phyloP scores from a whole-genome alignment of 352 stramenopile genomes.

The Phytophthora pini region DNA sequence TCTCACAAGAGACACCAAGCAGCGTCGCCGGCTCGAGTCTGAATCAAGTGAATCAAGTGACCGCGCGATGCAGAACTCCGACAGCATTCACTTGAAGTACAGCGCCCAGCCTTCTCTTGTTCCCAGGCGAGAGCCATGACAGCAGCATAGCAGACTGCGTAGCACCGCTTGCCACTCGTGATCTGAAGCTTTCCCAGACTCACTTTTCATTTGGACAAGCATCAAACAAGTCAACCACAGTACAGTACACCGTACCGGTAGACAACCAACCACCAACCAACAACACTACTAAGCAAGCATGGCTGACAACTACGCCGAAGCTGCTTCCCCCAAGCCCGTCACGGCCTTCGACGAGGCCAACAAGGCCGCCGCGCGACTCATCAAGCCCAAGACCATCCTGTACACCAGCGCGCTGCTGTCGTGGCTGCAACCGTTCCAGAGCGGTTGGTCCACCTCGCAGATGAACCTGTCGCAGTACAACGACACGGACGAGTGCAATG shows the following conservation, averaged over 20 bases:
- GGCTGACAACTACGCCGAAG: constrained; percentile 24
- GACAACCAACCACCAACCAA: constrained; percentile 14
- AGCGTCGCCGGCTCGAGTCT: neutral
- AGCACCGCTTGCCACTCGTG: neutral
- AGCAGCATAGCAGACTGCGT: neutral
- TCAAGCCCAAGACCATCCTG: constrained; percentile 31
- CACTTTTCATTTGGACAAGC: constrained; percentile 32
- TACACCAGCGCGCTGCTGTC: constrained; percentile 32
- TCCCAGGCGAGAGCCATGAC: neutral
- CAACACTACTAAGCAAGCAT: constrained; percentile 1
- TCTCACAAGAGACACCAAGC: neutral
- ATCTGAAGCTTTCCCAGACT: neutral
- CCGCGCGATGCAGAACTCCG: neutral
- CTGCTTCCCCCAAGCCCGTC: constrained; percentile 10
- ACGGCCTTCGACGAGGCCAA: constrained; percentile 35
- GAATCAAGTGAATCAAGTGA: constrained; percentile 4
- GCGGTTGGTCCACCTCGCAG: constrained; percentile 36
- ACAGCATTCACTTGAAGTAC: neutral
- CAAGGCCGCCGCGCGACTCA: constrained; percentile 35
- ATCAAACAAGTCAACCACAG: constrained; percentile 15
- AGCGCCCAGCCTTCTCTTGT: neutral
- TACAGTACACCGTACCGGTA: too few species aligned
- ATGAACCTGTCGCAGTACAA: constrained; percentile 37
- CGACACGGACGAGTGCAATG: constrained; percentile 31
- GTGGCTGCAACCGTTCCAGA: constrained; percentile 38